phyloP scores from a whole-genome alignment of 2,329 filamentous ascomycete species.

The Stagonosporopsis vannaccii region DNA sequence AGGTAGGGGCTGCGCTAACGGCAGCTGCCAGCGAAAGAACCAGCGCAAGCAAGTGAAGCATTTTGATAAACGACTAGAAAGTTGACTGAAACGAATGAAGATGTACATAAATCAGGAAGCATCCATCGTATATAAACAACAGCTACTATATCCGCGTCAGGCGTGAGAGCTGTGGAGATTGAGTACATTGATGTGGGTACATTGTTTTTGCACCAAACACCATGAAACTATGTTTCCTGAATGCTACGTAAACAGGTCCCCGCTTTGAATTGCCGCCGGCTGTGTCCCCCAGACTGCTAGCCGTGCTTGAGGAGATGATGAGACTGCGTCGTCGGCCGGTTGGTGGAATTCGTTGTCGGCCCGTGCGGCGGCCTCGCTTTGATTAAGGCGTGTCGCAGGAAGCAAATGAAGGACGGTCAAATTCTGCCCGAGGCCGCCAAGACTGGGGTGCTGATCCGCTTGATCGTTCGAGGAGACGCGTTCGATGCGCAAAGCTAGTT shows the following conservation, averaged over 20 bases:
- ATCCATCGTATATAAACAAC: slow-evolving; percentile 5
- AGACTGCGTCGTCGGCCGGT: not conserved
- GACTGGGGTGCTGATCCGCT: slow-evolving; percentile 8
- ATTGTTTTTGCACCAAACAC: slow-evolving; percentile 13
- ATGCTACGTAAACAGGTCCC: not conserved
- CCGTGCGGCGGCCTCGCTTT: slow-evolving; percentile 12
- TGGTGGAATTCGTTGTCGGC: slow-evolving; percentile 12
- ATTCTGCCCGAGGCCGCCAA: slow-evolving; percentile 10
- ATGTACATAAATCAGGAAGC: not conserved
- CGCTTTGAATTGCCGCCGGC: not conserved
- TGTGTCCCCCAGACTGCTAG: slow-evolving; percentile 2
- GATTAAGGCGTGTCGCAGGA: slow-evolving; percentile 24
- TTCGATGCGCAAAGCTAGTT: slow-evolving; percentile 3
- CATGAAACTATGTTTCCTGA: slow-evolving; percentile 1
- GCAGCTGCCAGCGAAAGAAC: slow-evolving; percentile 31
- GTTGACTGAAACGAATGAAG: not conserved
- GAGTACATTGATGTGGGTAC: not conserved
- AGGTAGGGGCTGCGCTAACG: slow-evolving; percentile 30
- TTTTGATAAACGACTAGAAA: slow-evolving; percentile 9
- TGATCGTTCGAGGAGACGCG: slow-evolving; percentile 6
- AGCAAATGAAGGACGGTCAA: slow-evolving; percentile 27
- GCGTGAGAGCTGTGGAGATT: not conserved
- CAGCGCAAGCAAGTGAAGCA: slow-evolving; percentile 28
- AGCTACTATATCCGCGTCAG: not conserved
- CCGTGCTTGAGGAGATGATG: not conserved